These are phyloP conservation scores for Ganoderma resinaceum DNA, from an alignment of 1,284 basidiomycete genomes.

Conservation along the genomic window DNA sequence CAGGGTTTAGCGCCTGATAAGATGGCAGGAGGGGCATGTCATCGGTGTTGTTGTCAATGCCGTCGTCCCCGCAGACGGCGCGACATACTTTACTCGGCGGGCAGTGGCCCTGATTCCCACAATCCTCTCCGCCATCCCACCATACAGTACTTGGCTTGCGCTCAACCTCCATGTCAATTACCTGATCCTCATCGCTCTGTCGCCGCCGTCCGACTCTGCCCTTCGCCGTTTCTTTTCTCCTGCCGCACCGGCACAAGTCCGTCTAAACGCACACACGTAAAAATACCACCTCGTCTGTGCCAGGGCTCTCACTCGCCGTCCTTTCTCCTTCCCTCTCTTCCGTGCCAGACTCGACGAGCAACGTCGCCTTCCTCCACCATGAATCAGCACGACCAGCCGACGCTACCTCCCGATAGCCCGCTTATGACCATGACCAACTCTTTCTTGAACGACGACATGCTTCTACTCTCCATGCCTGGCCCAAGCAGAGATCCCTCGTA, in stretches of 20 bases:
- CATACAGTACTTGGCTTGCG: no score
- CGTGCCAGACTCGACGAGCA: conserved; percentile 1
- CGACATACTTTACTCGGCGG: neutral
- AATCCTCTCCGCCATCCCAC: neutral
- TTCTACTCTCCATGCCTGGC: conserved; percentile 43
- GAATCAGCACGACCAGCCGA: conserved; percentile 36
- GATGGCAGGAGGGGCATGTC: neutral
- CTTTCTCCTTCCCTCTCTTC: neutral
- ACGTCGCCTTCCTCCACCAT: conserved; percentile 22
- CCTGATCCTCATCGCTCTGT: conserved; percentile 1
- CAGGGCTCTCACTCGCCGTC: neutral
- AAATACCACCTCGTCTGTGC: neutral
- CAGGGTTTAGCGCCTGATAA: neutral
- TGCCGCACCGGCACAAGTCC: neutral
- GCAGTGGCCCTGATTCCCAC: neutral
- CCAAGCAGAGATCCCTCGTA: conserved; percentile 46
- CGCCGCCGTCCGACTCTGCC: neutral
- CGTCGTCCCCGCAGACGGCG: neutral
- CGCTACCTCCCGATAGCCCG: conserved; percentile 40
- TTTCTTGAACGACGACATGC: conserved; percentile 43
- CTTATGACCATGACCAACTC: conserved; percentile 44
- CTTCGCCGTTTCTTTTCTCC: neutral
- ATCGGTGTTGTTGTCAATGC: neutral
- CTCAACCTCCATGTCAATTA: neutral
- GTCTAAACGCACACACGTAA: conserved; percentile 10